Conservation (phyloP, 306 rosid species). For the Sicyos edulis region DNA sequence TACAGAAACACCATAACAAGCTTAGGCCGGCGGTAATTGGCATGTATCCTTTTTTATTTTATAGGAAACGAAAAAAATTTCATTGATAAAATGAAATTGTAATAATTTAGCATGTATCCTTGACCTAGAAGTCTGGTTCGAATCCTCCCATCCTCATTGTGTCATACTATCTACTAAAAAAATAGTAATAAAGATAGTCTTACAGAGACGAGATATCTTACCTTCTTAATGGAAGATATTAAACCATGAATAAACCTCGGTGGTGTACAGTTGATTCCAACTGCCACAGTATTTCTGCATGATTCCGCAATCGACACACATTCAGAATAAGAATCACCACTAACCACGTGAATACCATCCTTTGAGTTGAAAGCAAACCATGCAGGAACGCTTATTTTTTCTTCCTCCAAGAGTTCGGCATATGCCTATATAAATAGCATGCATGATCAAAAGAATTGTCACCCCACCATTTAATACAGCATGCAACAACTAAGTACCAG, state of each 20-base stretch:
- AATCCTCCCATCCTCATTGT: too few species aligned
- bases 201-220: not conserved
- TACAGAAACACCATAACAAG: not conserved
- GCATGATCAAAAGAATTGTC: not conserved
- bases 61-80: too few species aligned
- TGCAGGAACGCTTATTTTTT: conserved; percentile 62
- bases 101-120: too few species aligned
- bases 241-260: conserved; percentile 72
- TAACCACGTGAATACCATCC: conserved; percentile 59
- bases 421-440: conserved; percentile 48
- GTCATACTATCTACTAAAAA: too few species aligned
- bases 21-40: too few species aligned
- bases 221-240: conserved; percentile 58
- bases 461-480: not conserved
- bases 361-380: conserved; percentile 81
- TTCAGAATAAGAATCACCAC: conserved; percentile 65
- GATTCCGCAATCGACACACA: conserved; percentile 71
- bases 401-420: conserved; percentile 71
- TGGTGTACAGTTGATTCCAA: conserved; percentile 83
- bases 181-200: too few species aligned
- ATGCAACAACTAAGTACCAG: not conserved
- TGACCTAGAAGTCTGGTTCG: too few species aligned
- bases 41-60: too few species aligned
- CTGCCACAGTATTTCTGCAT: conserved; percentile 54
- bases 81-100: too few species aligned